Percentiles rank a stretch among this genome's conserved stretches.
phyloP scores from a whole-genome alignment of 1,284 basidiomycete genomes.

The Trametes pubescens region DNA sequence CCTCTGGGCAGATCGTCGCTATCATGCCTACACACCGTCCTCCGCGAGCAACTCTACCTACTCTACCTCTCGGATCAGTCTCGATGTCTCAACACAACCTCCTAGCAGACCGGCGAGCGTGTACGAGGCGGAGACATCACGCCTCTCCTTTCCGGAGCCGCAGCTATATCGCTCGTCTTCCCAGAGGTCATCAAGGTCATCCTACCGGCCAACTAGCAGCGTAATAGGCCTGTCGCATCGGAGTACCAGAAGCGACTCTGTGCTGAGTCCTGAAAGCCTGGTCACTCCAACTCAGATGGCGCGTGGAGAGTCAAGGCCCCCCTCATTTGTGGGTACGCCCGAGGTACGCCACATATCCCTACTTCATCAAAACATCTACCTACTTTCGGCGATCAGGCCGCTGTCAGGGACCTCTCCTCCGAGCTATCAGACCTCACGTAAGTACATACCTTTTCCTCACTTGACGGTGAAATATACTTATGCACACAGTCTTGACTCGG shows the following conservation, averaged over 20 bases:
- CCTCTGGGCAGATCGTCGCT: conserved; percentile 41
- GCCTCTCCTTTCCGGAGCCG: conserved; percentile 58
- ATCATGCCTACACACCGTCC: conserved; percentile 29
- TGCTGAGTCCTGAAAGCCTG: conserved; percentile 26
- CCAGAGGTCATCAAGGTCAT: conserved; percentile 45
- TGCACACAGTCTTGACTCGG: conserved; percentile 58
- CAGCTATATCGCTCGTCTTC: conserved; percentile 60
- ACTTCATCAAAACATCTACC: conserved; percentile 10
- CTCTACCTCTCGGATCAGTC: conserved; percentile 38
- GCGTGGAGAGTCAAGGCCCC: conserved; percentile 39
- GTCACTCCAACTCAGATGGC: conserved; percentile 27
- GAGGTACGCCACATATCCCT: conserved; percentile 36
- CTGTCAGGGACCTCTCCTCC: conserved; percentile 47
- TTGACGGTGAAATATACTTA: conserved; percentile 28
- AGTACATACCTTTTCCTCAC: conserved; percentile 39
- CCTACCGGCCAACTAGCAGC: conserved; percentile 38
- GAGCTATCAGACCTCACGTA: conserved; percentile 65
- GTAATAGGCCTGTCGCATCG: conserved; percentile 43
- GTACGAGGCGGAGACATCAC: conserved; percentile 42
- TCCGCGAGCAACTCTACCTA: conserved; percentile 34
- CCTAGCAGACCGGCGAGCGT: conserved; percentile 49
- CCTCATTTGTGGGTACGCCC: conserved; percentile 43
- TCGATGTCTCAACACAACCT: conserved; percentile 45
- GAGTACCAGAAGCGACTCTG: conserved; percentile 53
- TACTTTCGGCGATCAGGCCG: conserved; percentile 34